Base-by-base conservation (phyloP, 345 rosid species). In the Eucalyptus tenuipes region DNA sequence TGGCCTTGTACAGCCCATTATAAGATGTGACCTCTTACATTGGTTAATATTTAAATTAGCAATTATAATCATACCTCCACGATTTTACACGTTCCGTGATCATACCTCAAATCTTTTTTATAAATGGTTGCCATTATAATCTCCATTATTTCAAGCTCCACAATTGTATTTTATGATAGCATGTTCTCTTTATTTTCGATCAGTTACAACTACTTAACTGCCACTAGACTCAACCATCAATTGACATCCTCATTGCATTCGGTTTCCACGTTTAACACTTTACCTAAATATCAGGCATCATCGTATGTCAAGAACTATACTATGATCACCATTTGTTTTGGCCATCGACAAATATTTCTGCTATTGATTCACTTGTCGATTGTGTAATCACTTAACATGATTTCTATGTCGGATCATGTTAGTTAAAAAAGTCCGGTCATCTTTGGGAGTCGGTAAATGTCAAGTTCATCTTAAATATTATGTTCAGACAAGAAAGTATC, bases 151-250 rank as follows among this genome's bases (percentile, higher is more conserved):
- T 49, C 52, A 13, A 49, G 52, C 52, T 49, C 16, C 16, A 49
- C 6, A 1, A 49, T 49, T 49, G 52, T 49, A 49, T 49, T 49
- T 15, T 15, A 49, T 13, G 6, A 49, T 49, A 5, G 52, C 52
- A 49, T 6, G 16, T 49, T 49, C 13, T 49, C 16, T 4, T 49
- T 49, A 49, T 49, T 49, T 49, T 49, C 17, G 6, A 49, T 13
- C 12, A 6, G 52, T 49, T 13, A 13, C 4, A 5, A 49, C 52
- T 49, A 49, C 52, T 49, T 49, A 59, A 31, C 16, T 12, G 2
- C 68, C 68, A 5, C 0, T 12, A 0, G 66, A 59, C 0, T 59
- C n/a, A 59, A 59, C 66, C 29, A 24, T 24, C 12, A 24, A 55
- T 55, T 13, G 0, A 22, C 29, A 24, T 55, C 29, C 29, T 55